phyloP scores from a whole-genome alignment of 192 early-diverging fungal species.

The Podila horticola region DNA sequence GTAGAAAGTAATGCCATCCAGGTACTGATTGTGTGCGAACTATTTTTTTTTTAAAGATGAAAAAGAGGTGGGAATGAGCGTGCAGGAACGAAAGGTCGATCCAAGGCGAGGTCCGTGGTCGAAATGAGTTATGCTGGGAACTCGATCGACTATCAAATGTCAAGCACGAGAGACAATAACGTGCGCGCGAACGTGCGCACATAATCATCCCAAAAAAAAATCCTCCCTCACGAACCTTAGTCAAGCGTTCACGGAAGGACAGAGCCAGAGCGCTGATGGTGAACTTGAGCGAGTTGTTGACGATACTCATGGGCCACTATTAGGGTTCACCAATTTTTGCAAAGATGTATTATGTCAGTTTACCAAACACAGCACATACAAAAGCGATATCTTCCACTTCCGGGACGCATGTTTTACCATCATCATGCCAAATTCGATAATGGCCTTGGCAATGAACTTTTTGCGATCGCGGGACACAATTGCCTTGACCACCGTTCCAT shows the following conservation, averaged over 20 bases:
- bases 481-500: conserved; percentile 80
- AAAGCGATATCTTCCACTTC: no score
- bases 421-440: conserved; percentile 75
- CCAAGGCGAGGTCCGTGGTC: no score
- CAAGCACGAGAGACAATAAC: neutral
- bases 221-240: conserved; percentile 49
- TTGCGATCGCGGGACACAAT: conserved; percentile 74
- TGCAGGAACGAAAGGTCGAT: no score
- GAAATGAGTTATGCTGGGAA: no score
- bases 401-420: conserved; percentile 51
- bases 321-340: neutral
- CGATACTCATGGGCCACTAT: conserved; percentile 72
- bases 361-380: no score
- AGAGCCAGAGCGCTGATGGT: conserved; percentile 65
- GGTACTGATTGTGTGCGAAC: conserved; percentile 74
- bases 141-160: no score
- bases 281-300: conserved; percentile 71
- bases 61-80: neutral
- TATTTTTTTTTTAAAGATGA: conserved; percentile 13
- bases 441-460: conserved; percentile 67
- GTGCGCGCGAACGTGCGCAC: neutral
- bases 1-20: conserved; percentile 82
- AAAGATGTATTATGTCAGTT: no score
- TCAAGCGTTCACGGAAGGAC: conserved; percentile 66
- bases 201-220: neutral